Percentiles rank a stretch among this genome's conserved stretches.
These are phyloP conservation scores for Chytridium lagenaria DNA, from an alignment of 371 early-diverging fungal species.

Conservation along the genomic window DNA sequence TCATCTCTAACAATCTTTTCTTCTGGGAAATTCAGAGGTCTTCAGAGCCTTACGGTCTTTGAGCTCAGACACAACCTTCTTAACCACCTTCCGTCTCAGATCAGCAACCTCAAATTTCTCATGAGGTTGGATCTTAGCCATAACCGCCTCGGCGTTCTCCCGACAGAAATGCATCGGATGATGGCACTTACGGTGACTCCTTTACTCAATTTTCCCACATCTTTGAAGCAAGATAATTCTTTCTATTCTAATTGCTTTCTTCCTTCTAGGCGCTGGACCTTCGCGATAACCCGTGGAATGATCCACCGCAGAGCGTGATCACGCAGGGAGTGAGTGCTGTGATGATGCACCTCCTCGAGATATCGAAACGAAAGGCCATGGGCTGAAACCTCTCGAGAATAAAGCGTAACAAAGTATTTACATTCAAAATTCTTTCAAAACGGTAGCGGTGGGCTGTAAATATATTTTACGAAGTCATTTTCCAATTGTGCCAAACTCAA, in stretches of 20 bases:
- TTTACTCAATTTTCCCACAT: not conserved
- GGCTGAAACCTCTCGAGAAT: too few species aligned
- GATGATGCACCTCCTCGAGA: conserved; percentile 32
- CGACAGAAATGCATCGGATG: conserved; percentile 48
- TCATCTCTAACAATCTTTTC: not conserved
- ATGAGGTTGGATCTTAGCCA: conserved; percentile 59
- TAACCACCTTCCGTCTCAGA: conserved; percentile 40
- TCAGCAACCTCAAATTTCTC: conserved; percentile 43
- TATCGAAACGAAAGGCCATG: not conserved
- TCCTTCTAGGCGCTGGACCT: conserved; percentile 48
- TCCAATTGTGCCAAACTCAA: too few species aligned
- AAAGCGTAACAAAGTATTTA: too few species aligned
- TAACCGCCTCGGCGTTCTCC: conserved; percentile 64
- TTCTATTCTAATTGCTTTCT: too few species aligned
- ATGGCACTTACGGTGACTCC: conserved; percentile 18
- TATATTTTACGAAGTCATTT: too few species aligned
- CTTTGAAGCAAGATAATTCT: too few species aligned
- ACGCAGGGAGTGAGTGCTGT: conserved; percentile 38
- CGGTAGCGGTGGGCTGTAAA: too few species aligned
- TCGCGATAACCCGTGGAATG: conserved; percentile 48
- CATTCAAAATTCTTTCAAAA: too few species aligned
- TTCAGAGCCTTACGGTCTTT: conserved; percentile 41
- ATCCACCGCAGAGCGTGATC: conserved; percentile 47
- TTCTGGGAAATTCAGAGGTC: conserved; percentile 28
- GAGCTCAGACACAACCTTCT: conserved; percentile 51